phyloP scores from a whole-genome alignment of 1,139 yeast species.

The Blastobotrys persicus region DNA sequence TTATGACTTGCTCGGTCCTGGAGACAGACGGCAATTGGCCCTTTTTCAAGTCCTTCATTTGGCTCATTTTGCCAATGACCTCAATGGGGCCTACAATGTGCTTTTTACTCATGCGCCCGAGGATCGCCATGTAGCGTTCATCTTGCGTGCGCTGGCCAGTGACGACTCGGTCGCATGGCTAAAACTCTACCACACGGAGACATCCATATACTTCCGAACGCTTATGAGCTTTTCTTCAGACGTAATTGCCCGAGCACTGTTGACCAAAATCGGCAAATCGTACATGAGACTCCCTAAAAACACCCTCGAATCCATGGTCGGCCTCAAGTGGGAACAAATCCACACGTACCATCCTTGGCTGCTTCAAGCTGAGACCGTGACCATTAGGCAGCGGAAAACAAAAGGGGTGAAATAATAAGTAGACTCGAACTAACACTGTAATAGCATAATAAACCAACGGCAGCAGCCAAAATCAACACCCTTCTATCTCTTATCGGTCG shows the following conservation, averaged over 20 bases:
- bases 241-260: slow-evolving; percentile 14
- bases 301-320: slow-evolving; percentile 19
- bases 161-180: slow-evolving; percentile 22
- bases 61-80: slow-evolving; percentile 19
- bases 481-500: too few species aligned
- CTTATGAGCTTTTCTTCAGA: slow-evolving; percentile 16
- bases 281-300: slow-evolving; percentile 20
- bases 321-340: slow-evolving; percentile 18
- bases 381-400: slow-evolving; percentile 12
- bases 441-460: too few species aligned
- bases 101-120: slow-evolving; percentile 12
- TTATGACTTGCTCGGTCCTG: slow-evolving; percentile 13
- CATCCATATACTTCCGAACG: slow-evolving; percentile 15
- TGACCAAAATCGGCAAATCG: slow-evolving; percentile 19
- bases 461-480: too few species aligned
- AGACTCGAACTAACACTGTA: too few species aligned
- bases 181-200: slow-evolving; percentile 9
- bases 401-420: too few species aligned
- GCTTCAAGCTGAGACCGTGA: slow-evolving; percentile 9
- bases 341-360: slow-evolving; percentile 13
- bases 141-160: slow-evolving; percentile 20
- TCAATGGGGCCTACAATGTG: slow-evolving; percentile 18
- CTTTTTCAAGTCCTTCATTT: slow-evolving; percentile 22
- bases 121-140: slow-evolving; percentile 14
- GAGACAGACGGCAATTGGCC: slow-evolving; percentile 19